phyloP scores from a whole-genome alignment of 1,284 basidiomycete genomes.

The Leccinum subrobustum region DNA sequence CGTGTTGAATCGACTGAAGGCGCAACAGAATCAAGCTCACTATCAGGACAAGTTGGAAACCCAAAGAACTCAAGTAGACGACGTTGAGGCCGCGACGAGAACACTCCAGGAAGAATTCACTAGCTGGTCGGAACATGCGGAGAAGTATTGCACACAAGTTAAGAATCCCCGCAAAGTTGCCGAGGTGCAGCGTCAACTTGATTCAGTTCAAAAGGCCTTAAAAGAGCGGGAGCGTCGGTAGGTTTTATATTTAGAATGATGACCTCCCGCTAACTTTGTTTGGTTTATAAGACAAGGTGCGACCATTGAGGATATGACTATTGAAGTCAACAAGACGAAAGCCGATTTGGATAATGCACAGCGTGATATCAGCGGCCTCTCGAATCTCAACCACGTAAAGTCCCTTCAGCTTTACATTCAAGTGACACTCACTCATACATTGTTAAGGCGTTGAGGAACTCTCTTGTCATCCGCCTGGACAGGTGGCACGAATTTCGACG shows the following conservation, averaged over 20 bases:
- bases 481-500: constrained; percentile 88
- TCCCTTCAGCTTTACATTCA: not conserved
- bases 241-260: constrained; percentile 17
- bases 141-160: constrained; percentile 60
- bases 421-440: constrained; percentile 5
- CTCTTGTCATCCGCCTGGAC: constrained; percentile 62
- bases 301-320: constrained; percentile 73
- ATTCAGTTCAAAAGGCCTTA: constrained; percentile 65
- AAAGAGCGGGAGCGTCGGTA: constrained; percentile 69
- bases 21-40: constrained; percentile 45
- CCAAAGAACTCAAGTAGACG: constrained; percentile 42
- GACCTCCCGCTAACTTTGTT: constrained; percentile 1
- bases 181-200: constrained; percentile 59
- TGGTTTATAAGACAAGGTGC: constrained; percentile 60
- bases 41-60: constrained; percentile 49
- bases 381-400: constrained; percentile 60
- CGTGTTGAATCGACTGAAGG: constrained; percentile 45
- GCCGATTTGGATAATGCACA: constrained; percentile 56
- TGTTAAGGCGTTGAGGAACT: constrained; percentile 57
- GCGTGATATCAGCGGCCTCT: constrained; percentile 61
- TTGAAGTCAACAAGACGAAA: constrained; percentile 64
- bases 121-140: constrained; percentile 67
- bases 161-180: constrained; percentile 55
- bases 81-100: constrained; percentile 45
- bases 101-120: constrained; percentile 58